Evolutionary conservation across 148 eudicot genomes (phyloP), one percentile per base, ranked within the genome.

Genomic region (Beta vulgaris): DNA sequence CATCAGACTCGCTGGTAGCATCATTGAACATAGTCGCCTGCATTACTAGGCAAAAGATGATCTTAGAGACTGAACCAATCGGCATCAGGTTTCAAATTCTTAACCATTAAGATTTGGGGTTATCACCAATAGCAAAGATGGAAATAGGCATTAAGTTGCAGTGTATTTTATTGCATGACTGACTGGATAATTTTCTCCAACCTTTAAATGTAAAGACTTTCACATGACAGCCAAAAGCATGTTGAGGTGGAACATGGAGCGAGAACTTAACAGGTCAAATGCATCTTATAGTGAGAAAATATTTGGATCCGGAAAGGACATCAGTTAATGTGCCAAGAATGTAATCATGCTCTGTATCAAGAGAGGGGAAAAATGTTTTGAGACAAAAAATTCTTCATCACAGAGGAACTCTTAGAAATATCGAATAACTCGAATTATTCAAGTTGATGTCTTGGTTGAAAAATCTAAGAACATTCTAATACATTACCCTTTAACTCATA

Each of bases 1-100:
- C 91, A 84, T 95, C 97, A 77, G 92, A 92, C 76, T 90, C 93
- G 83, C 88, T 92, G 77, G 87, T 81, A 62, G 83, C 92, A 86
- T 95, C 99, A 65, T 95, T 95, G 84, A 95, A 95, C 92, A 88
- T 89, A 73, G 90, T 88, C 78, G 99, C 99, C 99, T 95, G 96
- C 85, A 87, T 72, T 90, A 80, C 87, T 82, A 80, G 83, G 74
- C 68, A 82, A 74, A 72, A 76, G 63, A 62, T 77, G 77, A 65
- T 59, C 39, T 51, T 66, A 65, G 43, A 69, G 28, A 69, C 78
- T 51, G 51, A 37, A 32, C 28, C 26, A 40, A 42, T 29, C 39
- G 43, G 58, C 25, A 28, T 32, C 40, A 75, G 25, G 28, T 42
- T 46, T 39, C 32, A 39, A 76, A 46, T 43, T 76, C 25, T 53